Base-by-base conservation (phyloP, 441 rosid genomes). In the Codiaeum variegatum region DNA sequence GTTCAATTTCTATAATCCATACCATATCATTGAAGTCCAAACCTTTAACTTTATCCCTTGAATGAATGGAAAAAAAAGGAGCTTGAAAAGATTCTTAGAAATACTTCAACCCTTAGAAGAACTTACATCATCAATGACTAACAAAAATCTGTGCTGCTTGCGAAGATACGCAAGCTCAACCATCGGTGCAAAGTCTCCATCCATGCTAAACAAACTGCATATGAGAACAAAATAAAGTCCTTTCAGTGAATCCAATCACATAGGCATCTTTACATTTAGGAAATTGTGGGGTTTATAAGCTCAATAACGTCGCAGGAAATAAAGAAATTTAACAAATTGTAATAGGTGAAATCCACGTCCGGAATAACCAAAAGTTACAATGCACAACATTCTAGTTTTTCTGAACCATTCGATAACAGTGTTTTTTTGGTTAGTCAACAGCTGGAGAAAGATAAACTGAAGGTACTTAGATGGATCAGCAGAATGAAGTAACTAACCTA, bases 161-260 rank as follows among this genome's bases (percentile, higher is more conserved):
- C 93, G 88, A 73, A 94, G 97, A 79, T 84, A 72, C 51, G 78
- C 89, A 68, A 94, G 96, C 79, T 91, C 92, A 66, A 68, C 72
- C 88, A 92, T 85, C 23, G 97, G 98, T 77, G 98, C 98, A 87
- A 94, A 94, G 85, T 92, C 98, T 73, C 98, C 97, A 73, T 94
- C 98, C 98, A 94, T 94, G 73, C 98, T 94, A 83, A 94, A 94
- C 85, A 94, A 87, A 80, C 98, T 92, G 84, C 52, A 64, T 4
- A 70, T 52, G 78, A 63, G 68, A 65, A 56, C 66, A 78, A 21
- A 69, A 34, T 66, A 44, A 54, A 69, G 49, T 36, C 49, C 31
- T 71, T 54, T 28, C 7, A 28, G 16, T 38, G 54, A 52, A 56
- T 24, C 52, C n/a, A 13, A 34, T 32, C n/a, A 49, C 44, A 73